phyloP scores from a whole-genome alignment of 768 basidiomycete genomes.

The Xerocomus brunneocitrinus region DNA sequence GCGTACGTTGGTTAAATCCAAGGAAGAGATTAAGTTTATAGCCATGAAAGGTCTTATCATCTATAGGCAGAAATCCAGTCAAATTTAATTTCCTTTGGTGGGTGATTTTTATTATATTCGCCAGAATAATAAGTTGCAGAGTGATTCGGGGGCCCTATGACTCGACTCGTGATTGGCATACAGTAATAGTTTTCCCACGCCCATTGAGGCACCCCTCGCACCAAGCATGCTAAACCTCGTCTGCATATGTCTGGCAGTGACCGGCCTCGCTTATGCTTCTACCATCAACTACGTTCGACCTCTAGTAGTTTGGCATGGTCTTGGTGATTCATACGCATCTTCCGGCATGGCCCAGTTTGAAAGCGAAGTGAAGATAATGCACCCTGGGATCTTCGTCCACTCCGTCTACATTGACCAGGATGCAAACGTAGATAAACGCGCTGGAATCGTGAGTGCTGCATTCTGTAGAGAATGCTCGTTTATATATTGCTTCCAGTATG shows the following conservation, averaged over 20 bases:
- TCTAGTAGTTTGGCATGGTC: conserved; percentile 74
- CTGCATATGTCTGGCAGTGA: conserved; percentile 15
- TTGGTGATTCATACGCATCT: conserved; percentile 77
- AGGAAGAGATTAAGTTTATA: too few species aligned
- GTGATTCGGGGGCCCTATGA: too few species aligned
- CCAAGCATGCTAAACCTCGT: conserved; percentile 11
- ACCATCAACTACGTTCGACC: conserved; percentile 37
- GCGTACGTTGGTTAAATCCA: too few species aligned
- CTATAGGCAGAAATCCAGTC: too few species aligned
- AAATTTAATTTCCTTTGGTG: too few species aligned
- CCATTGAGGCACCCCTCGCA: background rate
- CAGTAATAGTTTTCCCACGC: background rate
- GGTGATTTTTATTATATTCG: too few species aligned
- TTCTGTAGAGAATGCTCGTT: background rate
- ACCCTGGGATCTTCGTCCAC: conserved; percentile 76
- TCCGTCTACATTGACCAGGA: conserved; percentile 65
- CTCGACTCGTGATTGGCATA: too few species aligned
- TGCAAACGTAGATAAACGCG: conserved; percentile 56
- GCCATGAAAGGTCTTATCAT: too few species aligned
- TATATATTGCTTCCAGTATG: conserved; percentile 50
- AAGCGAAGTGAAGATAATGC: conserved; percentile 50
- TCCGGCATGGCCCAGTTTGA: conserved; percentile 69
- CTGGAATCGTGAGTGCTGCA: conserved; percentile 61
- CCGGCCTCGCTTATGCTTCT: conserved; percentile 9
- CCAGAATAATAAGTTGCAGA: too few species aligned